A percentile compares a stretch with the other conserved stretches of the same genome.
Conservation (phyloP, 495 filamentous ascomycete genomes). For the Acidiella bohemica region DNA sequence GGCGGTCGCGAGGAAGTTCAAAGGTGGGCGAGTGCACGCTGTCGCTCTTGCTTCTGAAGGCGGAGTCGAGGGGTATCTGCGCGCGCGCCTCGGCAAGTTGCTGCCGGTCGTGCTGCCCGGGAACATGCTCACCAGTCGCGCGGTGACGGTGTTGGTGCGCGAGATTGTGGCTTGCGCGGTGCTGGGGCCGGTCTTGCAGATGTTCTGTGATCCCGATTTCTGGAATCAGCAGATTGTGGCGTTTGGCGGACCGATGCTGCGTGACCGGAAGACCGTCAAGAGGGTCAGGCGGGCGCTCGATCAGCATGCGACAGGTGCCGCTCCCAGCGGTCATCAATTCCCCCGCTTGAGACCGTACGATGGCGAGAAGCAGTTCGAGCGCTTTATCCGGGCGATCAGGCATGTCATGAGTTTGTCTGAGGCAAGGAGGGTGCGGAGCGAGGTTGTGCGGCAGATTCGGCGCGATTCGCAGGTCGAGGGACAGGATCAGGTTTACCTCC, state of each 20-base stretch:
- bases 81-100: constrained; percentile 52
- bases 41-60: constrained; percentile 77
- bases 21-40: constrained; percentile 75
- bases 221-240: constrained; percentile 95
- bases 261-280: constrained; percentile 89
- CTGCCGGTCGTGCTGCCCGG: constrained; percentile 65
- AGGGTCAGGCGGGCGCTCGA: constrained; percentile 89
- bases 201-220: constrained; percentile 78
- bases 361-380: constrained; percentile 84
- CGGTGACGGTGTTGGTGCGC: constrained; percentile 63
- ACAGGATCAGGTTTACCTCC: constrained; percentile 73
- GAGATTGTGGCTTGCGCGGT: constrained; percentile 76
- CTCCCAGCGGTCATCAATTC: constrained; percentile 46
- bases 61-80: constrained; percentile 75
- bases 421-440: constrained; percentile 77
- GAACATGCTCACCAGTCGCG: constrained; percentile 59
- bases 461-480: constrained; percentile 63
- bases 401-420: constrained; percentile 88
- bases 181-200: constrained; percentile 53
- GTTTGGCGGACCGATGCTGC: constrained; percentile 59
- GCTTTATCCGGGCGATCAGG: constrained; percentile 79
- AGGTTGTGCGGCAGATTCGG: constrained; percentile 85
- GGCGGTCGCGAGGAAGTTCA: constrained; percentile 86
- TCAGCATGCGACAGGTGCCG: constrained; percentile 78
- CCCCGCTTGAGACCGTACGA: constrained; percentile 56